These are phyloP conservation scores for Agrostemma githago DNA, from an alignment of 148 eudicot species.

Conservation along the genomic window DNA sequence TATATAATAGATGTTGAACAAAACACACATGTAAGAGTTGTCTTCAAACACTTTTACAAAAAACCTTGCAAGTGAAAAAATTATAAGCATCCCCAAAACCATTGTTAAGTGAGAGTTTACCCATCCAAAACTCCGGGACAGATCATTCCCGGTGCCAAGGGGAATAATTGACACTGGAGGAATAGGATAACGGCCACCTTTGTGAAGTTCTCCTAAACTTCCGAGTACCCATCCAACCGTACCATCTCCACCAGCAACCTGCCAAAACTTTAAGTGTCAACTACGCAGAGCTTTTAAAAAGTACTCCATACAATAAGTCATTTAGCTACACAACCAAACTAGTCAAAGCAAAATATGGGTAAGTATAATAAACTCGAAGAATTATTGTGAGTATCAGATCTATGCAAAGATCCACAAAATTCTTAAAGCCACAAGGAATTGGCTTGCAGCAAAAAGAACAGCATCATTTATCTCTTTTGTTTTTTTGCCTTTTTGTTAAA, in stretches of 20 bases:
- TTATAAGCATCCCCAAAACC: neutral
- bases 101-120: slow-evolving; percentile 37
- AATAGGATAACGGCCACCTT: slow-evolving; percentile 61
- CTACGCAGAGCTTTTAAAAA: neutral
- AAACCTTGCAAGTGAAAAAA: neutral
- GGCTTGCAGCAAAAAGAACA: neutral
- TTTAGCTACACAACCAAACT: neutral
- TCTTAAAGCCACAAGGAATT: neutral
- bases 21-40: neutral
- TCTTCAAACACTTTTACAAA: neutral
- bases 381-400: neutral
- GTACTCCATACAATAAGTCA: neutral
- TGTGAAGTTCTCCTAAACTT: slow-evolving; percentile 78
- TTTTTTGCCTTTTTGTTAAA: neutral
- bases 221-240: slow-evolving; percentile 98
- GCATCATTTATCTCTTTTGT: neutral
- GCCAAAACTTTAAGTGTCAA: slow-evolving; percentile 17
- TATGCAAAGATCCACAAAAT: neutral
- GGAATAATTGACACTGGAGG: slow-evolving; percentile 93
- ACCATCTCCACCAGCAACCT: slow-evolving; percentile 99
- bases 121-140: slow-evolving; percentile 98
- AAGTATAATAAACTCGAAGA: neutral
- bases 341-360: neutral
- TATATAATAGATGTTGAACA: neutral
- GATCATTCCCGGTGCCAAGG: slow-evolving; percentile 97